Percentiles rank a stretch among this genome's conserved stretches.
Evolutionary conservation across 1,284 basidiomycete species (phyloP).

Genomic region (Sphaerobolus stellatus): DNA sequence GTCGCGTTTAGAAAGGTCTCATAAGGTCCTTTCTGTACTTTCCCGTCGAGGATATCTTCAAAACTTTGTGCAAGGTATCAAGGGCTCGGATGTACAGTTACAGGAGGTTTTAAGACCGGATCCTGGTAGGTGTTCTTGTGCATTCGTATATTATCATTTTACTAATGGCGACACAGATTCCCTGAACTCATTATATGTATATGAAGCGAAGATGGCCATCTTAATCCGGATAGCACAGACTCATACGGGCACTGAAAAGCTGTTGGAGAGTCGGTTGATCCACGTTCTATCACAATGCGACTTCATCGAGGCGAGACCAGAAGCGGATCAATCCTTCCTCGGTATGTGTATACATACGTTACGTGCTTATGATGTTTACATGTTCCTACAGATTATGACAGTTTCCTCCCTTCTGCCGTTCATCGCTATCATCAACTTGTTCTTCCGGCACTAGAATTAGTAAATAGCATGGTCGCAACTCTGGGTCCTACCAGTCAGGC

Average conservation of each 20-base stretch:
- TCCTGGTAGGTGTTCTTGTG: slow-evolving; percentile 66
- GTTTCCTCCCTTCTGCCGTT: slow-evolving; percentile 84
- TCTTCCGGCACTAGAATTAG: slow-evolving; percentile 80
- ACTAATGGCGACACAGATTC: slow-evolving; percentile 57
- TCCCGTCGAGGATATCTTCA: slow-evolving; percentile 77
- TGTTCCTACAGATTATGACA: slow-evolving; percentile 65
- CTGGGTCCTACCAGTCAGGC: slow-evolving; percentile 62
- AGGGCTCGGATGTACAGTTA: slow-evolving; percentile 80
- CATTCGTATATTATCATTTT: too few species aligned
- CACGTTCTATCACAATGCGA: slow-evolving; percentile 83
- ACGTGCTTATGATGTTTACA: slow-evolving; percentile 9
- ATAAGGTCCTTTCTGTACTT: slow-evolving; percentile 59
- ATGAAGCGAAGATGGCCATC: slow-evolving; percentile 91
- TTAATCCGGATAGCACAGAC: slow-evolving; percentile 83
- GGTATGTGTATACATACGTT: slow-evolving; percentile 41
- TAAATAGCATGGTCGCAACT: slow-evolving; percentile 67
- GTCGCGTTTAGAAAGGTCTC: slow-evolving; percentile 62
- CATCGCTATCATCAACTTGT: slow-evolving; percentile 89
- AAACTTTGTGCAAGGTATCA: slow-evolving; percentile 81
- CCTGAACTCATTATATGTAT: slow-evolving; percentile 92
- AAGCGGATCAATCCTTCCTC: slow-evolving; percentile 78
- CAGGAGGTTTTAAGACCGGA: slow-evolving; percentile 84
- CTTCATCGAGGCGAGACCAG: slow-evolving; percentile 80
- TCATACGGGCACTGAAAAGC: slow-evolving; percentile 78
- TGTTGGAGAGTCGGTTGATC: slow-evolving; percentile 80